Evolutionary conservation across 2,329 filamentous ascomycete genomes (phyloP), one percentile per base, ranked within the genome.

Genomic region (Xylariaceae sp.): DNA sequence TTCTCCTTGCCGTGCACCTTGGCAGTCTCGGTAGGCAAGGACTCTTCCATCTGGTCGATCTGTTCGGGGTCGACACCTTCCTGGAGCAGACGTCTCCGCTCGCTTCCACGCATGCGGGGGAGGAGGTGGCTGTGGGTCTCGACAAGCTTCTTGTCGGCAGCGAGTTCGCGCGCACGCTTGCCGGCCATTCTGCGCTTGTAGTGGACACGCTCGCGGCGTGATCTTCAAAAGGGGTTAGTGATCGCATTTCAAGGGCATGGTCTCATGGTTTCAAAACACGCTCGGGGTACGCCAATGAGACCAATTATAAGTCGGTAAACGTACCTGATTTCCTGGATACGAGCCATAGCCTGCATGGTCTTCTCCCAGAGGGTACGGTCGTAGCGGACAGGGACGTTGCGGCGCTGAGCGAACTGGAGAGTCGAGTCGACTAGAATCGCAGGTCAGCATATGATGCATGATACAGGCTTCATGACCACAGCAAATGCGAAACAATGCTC

Each of bases 371-470:
- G 85, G 69, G 96, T 90, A 75, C 94, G 88, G 84, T 97, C 90
- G 85, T 99, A 99, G 73, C 93, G 90, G 63, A 95, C 86, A 66
- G 94, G 94, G 37, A 95, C 85, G 81, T 99, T 97, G 80, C 94
- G 89, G 73, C 91, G 89, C 67, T 91, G 89, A 64, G 90, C 89
- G 78, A 97, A 96, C 72, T 91, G 88, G 62, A 99, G 87, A 37
- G 93, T 96, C 70, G 86, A 89, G 82, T 99, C 94, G 76, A 97
- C 92, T 64, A 15, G 30, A 17, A 15, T n/a, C 23, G 44, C 9
- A 51, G 8, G 17, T 49, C 42, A n/a, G 42, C 3, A n/a, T n/a
- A 45, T 18, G 17, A 18, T 18, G 11, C 10, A n/a, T n/a, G 13
- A 42, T 42, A 42, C 3, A 42, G 37, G 37, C 8, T 8, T 42